phyloP scores from a whole-genome alignment of 2,329 filamentous ascomycete species.

The Fusarium sp. region DNA sequence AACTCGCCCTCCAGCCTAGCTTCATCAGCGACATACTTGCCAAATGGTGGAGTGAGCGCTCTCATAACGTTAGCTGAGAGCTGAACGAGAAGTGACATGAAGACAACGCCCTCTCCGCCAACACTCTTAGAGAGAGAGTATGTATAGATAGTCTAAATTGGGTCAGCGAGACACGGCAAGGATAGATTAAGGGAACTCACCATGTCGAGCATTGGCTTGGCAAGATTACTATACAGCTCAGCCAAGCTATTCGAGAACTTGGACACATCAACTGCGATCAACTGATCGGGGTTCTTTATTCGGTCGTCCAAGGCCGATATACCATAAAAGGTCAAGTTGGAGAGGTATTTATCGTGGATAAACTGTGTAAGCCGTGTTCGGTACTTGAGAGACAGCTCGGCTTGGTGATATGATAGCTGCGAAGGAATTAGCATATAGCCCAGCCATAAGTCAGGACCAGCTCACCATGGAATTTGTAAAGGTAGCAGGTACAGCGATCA shows the following conservation, averaged over 20 bases:
- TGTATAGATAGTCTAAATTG: slow-evolving; percentile 83
- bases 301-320: slow-evolving; percentile 95
- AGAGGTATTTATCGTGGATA: slow-evolving; percentile 95
- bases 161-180: slow-evolving; percentile 38
- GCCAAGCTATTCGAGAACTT: slow-evolving; percentile 96
- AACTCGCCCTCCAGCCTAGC: slow-evolving; percentile 96
- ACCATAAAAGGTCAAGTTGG: slow-evolving; percentile 98
- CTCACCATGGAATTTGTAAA: slow-evolving; percentile 98
- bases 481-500: slow-evolving; percentile 93
- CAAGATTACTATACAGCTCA: slow-evolving; percentile 95
- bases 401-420: slow-evolving; percentile 97
- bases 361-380: slow-evolving; percentile 92
- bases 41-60: slow-evolving; percentile 93
- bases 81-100: slow-evolving; percentile 95
- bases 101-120: slow-evolving; percentile 94
- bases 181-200: slow-evolving; percentile 54
- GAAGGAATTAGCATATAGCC: slow-evolving; percentile 17
- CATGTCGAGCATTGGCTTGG: slow-evolving; percentile 95
- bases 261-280: slow-evolving; percentile 95
- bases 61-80: slow-evolving; percentile 94
- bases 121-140: slow-evolving; percentile 93
- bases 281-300: slow-evolving; percentile 98
- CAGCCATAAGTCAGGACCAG: slow-evolving; percentile 4
- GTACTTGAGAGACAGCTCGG: slow-evolving; percentile 92
- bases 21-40: slow-evolving; percentile 97